Evolutionary conservation across 345 rosid genomes (phyloP), one percentile per base, ranked within the genome.

Genomic region (Corchorus capsularis): DNA sequence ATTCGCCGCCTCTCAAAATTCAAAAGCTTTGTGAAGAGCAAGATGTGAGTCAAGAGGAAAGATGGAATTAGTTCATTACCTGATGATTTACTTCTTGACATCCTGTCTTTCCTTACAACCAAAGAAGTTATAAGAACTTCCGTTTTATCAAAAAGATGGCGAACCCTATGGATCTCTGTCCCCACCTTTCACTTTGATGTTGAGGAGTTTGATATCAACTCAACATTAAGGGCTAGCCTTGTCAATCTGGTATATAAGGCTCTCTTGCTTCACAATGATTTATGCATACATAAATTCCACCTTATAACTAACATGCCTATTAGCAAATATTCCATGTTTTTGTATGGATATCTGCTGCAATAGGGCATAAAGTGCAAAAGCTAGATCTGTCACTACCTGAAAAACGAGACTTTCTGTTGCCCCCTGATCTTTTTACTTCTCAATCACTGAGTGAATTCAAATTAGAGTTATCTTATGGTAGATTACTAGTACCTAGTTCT

Each of bases 131-230:
- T 41, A 15, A 64, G 69, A 37, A 64, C 49, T 41, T 64, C 69
- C n/a, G 27, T 17, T 16, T 64, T 64, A 39, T 64, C 69, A 15
- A 64, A 37, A 39, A 39, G 27, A 64, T 64, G 69, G 69, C 45
- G 17, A 41, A 0, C 39, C 47, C 49, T 64, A 4, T 39, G n/a
- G 69, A 64, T 17, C 19, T n/a, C 11, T 15, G 16, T 64, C n/a
- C 41, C 32, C 9, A 17, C 2, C 27, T 35, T 64, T 64, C 4
- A 64, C 15, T 39, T 64, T 17, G 45, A 16, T 64, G 16, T 11
- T 39, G 16, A 5, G 43, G 16, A 5, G 43, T 34, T 1, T 35
- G 8, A 13, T 3, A 16, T 4, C 8, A 16, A 35, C 6, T 35
- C 8, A 15, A 37, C 15, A 16, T 4, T 63, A 45, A 8, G n/a